These are phyloP conservation scores for Saccharomyces kudriavzevii DNA, from an alignment of 805 yeast genomes.

Conservation along the genomic window DNA sequence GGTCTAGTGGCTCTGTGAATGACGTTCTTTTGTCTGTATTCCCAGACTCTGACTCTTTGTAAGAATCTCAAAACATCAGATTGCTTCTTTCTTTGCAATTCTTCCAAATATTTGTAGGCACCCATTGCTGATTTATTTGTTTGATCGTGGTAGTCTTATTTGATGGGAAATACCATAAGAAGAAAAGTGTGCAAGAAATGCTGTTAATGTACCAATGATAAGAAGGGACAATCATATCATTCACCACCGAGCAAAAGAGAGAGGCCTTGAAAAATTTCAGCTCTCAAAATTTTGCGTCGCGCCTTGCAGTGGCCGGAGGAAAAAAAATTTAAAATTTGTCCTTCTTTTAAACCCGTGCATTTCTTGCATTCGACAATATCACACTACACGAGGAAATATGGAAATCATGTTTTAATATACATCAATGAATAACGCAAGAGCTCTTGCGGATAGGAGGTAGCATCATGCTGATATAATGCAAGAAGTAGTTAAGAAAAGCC, in stretches of 20 bases:
- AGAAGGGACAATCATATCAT: neutral
- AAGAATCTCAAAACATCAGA: slow-evolving; percentile 98
- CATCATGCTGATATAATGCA: neutral
- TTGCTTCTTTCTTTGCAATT: slow-evolving; percentile 99
- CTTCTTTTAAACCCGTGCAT: neutral
- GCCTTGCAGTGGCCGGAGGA: no score
- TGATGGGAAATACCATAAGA: neutral
- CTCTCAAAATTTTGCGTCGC: neutral
- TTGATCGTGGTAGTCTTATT: neutral
- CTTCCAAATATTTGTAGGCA: slow-evolving; percentile 99
- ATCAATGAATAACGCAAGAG: neutral
- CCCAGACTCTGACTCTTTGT: slow-evolving; percentile 99
- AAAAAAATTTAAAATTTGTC: no score
- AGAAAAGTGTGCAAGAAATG: neutral
- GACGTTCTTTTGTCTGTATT: slow-evolving; percentile 97
- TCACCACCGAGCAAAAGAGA: neutral
- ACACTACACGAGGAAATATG: neutral
- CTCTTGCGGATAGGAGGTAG: neutral
- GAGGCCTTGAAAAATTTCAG: neutral
- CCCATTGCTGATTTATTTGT: slow-evolving; percentile 56
- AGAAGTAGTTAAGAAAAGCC: no score
- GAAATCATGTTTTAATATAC: neutral
- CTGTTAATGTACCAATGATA: neutral
- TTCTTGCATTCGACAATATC: neutral
- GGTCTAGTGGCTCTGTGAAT: slow-evolving; percentile 99